Conservation (phyloP, 2,329 filamentous ascomycete species). For the Cladosporium austrohemisphaericum region DNA sequence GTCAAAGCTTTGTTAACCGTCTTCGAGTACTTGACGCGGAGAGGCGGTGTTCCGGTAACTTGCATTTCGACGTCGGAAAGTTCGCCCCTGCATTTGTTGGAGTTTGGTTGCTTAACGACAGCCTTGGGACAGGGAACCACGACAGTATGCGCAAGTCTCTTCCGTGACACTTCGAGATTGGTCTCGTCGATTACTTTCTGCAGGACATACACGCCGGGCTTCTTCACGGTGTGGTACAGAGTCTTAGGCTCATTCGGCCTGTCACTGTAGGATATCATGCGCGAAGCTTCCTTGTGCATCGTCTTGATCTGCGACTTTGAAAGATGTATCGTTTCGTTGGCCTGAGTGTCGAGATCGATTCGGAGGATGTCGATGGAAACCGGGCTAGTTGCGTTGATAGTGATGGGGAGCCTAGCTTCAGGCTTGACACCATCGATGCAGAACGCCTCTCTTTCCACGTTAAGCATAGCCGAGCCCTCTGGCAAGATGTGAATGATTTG, state of each 20-base stretch:
- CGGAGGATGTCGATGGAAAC: conserved; percentile 85
- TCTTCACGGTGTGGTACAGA: conserved; percentile 73
- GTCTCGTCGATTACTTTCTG: conserved; percentile 86
- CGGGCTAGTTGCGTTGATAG: conserved; percentile 89
- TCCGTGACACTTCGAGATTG: conserved; percentile 64
- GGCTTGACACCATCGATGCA: conserved; percentile 67
- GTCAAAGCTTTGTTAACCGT: conserved; percentile 78
- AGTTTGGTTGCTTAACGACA: conserved; percentile 60
- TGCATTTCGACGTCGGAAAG: conserved; percentile 80
- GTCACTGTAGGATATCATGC: conserved; percentile 49
- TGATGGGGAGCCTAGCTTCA: conserved; percentile 70
- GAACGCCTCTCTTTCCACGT: conserved; percentile 74
- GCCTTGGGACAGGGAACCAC: conserved; percentile 84
- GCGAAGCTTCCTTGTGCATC: conserved; percentile 67
- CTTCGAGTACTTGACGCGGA: conserved; percentile 89
- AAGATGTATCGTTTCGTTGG: conserved; percentile 76
- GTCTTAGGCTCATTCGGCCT: conserved; percentile 37
- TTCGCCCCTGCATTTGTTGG: conserved; percentile 77
- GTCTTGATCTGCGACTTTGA: conserved; percentile 69
- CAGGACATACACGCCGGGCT: conserved; percentile 81
- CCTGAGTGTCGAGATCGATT: conserved; percentile 75
- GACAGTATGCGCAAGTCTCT: conserved; percentile 72
- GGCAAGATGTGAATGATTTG: conserved; percentile 97
- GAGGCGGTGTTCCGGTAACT: conserved; percentile 81
- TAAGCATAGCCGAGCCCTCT: conserved; percentile 84